phyloP scores from a whole-genome alignment of 208 protist genomes.

The Wallacemonas sp. region DNA sequence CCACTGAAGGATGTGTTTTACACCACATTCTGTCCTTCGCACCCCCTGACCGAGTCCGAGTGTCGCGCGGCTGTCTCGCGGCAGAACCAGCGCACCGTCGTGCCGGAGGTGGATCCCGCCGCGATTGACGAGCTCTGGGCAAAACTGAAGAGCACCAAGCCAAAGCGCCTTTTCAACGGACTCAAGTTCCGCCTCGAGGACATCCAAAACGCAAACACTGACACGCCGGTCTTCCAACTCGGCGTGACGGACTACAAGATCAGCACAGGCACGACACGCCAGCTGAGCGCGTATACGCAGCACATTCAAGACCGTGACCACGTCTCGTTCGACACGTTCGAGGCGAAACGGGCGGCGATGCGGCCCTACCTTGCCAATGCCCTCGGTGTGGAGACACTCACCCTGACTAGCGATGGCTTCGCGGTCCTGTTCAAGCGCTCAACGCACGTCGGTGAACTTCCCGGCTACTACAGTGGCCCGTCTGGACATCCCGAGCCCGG shows the following conservation, averaged over 20 bases:
- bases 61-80: constrained; percentile 15
- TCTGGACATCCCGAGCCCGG: constrained; percentile 46
- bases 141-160: constrained; percentile 15
- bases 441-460: constrained; percentile 31
- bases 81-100: constrained; percentile 21
- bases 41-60: constrained; percentile 5
- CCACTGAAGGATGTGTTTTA: constrained; percentile 5
- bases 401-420: constrained; percentile 31
- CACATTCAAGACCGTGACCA: neutral
- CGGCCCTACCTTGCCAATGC: constrained; percentile 34
- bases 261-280: constrained; percentile 31
- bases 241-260: constrained; percentile 59
- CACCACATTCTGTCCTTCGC: constrained; percentile 6
- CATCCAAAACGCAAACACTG: constrained; percentile 2
- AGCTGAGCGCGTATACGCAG: constrained; percentile 17
- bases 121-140: constrained; percentile 35
- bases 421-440: constrained; percentile 41
- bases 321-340: neutral
- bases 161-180: constrained; percentile 35
- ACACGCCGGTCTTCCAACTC: constrained; percentile 23
- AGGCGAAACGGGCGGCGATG: constrained; percentile 2
- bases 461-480: constrained; percentile 44
- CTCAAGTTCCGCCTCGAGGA: constrained; percentile 47
- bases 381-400: constrained; percentile 46
- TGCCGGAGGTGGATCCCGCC: constrained; percentile 4